A percentile compares a stretch with the other conserved stretches of the same genome.
Evolutionary conservation across 352 stramenopile species (phyloP).

Genomic region (Peronospora farinosa): DNA sequence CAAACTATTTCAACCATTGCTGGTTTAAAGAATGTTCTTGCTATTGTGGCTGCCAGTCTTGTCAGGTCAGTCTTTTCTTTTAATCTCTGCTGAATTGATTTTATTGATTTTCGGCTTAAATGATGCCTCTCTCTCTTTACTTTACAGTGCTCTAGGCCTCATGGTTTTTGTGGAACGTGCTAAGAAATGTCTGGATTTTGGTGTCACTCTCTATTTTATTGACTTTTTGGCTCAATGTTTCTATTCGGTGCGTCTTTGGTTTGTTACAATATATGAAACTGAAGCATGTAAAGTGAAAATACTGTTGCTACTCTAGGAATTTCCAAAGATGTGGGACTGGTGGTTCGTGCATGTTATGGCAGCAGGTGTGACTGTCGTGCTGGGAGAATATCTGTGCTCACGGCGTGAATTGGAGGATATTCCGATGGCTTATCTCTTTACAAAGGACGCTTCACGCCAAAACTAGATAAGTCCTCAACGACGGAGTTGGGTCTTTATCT

Average conservation of each 20-base stretch:
- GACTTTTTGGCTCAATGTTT: slow-evolving; percentile 76
- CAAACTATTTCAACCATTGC: slow-evolving; percentile 70
- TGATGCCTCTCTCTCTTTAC: neutral
- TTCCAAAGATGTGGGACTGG: slow-evolving; percentile 84
- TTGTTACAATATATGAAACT: neutral
- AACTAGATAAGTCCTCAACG: slow-evolving; percentile 12
- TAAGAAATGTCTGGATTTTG: slow-evolving; percentile 90
- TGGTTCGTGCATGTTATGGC: slow-evolving; percentile 75
- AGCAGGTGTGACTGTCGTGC: slow-evolving; percentile 65
- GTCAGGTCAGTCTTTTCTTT: slow-evolving; percentile 29
- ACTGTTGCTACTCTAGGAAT: slow-evolving; percentile 41
- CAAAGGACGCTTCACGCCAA: slow-evolving; percentile 47
- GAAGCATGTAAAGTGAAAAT: neutral
- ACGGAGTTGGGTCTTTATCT: neutral
- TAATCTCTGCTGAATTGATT: neutral
- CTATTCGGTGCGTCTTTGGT: slow-evolving; percentile 52
- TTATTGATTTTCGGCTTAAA: neutral
- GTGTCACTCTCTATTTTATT: slow-evolving; percentile 84
- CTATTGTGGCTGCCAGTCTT: slow-evolving; percentile 47
- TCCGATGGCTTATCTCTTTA: slow-evolving; percentile 83
- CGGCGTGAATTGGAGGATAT: slow-evolving; percentile 85
- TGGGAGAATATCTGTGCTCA: slow-evolving; percentile 86
- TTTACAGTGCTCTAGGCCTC: slow-evolving; percentile 56
- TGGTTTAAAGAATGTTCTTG: slow-evolving; percentile 78
- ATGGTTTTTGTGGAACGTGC: slow-evolving; percentile 81